Evolutionary conservation across 345 rosid species (phyloP).

Genomic region (Bruguiera gymnorhiza): DNA sequence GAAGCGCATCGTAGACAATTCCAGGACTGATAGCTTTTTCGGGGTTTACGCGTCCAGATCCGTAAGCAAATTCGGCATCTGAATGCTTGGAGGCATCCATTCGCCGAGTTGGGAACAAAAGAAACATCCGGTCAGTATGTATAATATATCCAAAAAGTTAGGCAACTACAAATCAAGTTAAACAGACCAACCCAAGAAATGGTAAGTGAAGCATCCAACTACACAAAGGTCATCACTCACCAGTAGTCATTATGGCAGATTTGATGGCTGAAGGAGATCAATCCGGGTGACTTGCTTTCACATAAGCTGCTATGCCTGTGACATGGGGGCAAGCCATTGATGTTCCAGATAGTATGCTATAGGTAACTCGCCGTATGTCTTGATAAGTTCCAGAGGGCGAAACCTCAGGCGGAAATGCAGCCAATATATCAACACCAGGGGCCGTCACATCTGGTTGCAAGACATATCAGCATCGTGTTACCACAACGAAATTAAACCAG

Average conservation of each 20-base stretch:
- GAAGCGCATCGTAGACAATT: constrained; percentile 35
- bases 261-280: constrained; percentile 67
- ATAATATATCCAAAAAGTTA: background rate
- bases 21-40: constrained; percentile 40
- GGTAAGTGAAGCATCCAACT: no score
- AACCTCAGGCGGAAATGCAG: constrained; percentile 34
- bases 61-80: constrained; percentile 47
- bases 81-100: constrained; percentile 30
- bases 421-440: constrained; percentile 46
- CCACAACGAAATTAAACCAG: background rate
- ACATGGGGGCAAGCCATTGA: constrained; percentile 61
- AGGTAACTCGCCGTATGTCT: constrained; percentile 28
- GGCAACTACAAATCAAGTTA: background rate
- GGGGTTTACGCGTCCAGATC: constrained; percentile 56
- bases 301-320: constrained; percentile 44
- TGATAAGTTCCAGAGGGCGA: constrained; percentile 6
- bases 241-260: constrained; percentile 63
- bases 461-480: background rate
- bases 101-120: constrained; percentile 30
- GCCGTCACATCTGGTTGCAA: constrained; percentile 51
- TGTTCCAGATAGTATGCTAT: constrained; percentile 46
- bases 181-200: background rate
- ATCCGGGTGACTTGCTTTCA: constrained; percentile 41
- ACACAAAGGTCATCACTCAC: constrained; percentile 22
- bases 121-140: background rate